Conservation (phyloP, 331 rosid genomes). For the Ulmus americana region DNA sequence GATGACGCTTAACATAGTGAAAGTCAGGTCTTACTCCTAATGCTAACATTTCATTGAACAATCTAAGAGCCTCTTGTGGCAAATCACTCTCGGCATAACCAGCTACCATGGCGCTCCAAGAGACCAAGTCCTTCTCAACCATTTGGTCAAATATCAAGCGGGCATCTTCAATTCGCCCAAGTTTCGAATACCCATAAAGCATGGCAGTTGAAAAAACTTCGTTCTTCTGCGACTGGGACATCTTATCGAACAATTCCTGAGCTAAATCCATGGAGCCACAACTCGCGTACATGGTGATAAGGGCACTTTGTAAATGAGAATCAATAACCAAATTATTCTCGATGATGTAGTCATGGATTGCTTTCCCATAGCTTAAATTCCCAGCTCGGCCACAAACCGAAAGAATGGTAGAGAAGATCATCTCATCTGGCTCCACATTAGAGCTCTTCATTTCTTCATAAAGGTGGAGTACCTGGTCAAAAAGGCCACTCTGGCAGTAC, state of each 20-base stretch:
- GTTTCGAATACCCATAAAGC: constrained; percentile 67
- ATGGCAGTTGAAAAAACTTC: constrained; percentile 71
- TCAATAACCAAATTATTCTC: constrained; percentile 37
- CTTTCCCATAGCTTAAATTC: constrained; percentile 52
- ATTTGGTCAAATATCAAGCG: constrained; percentile 64
- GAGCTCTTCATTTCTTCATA: constrained; percentile 62
- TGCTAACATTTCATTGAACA: constrained; percentile 64
- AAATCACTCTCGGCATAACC: constrained; percentile 78
- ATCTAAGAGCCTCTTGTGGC: constrained; percentile 73
- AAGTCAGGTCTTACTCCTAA: constrained; percentile 50
- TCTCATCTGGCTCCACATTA: constrained; percentile 45
- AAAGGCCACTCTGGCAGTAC: constrained; percentile 52
- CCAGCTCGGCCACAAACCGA: constrained; percentile 70
- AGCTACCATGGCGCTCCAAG: constrained; percentile 93
- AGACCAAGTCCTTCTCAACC: constrained; percentile 63
- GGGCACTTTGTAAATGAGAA: constrained; percentile 58
- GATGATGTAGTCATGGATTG: constrained; percentile 49
- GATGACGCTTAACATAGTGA: constrained; percentile 79
- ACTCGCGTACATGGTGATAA: constrained; percentile 64
- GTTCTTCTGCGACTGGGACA: constrained; percentile 33
- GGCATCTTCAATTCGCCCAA: constrained; percentile 52
- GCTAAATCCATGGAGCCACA: constrained; percentile 78
- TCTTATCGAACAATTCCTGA: constrained; percentile 41
- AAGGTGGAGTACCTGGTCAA: constrained; percentile 46
- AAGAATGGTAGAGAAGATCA: constrained; percentile 57